Conservation (phyloP, 2,329 filamentous ascomycete genomes). For the Fusarium domesticum region DNA sequence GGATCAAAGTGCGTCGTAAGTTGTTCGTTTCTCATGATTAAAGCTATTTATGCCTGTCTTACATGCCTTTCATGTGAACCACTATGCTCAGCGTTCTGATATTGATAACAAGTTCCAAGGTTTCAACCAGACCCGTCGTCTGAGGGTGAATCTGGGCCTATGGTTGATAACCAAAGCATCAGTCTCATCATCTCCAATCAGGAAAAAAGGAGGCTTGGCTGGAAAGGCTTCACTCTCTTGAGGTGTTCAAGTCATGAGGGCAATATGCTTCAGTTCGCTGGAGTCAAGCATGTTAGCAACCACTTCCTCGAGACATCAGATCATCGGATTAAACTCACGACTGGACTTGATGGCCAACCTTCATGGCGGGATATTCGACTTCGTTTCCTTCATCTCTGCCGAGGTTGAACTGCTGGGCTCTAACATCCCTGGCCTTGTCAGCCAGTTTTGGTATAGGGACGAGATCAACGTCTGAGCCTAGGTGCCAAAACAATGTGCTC, state of each 20-base stretch:
- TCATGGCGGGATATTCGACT: conserved; percentile 49
- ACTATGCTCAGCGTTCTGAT: too few species aligned
- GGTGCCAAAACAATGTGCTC: conserved; percentile 60
- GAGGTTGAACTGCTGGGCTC: conserved; percentile 45
- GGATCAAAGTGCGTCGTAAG: too few species aligned
- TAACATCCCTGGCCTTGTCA: conserved; percentile 43
- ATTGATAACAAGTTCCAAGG: too few species aligned
- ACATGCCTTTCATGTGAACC: background rate
- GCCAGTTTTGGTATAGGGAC: conserved; percentile 48
- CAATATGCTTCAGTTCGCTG: conserved; percentile 53
- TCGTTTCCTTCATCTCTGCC: conserved; percentile 54
- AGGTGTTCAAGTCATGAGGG: conserved; percentile 44
- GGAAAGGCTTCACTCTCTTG: too few species aligned
- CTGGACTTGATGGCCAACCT: conserved; percentile 59
- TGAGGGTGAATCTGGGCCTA: too few species aligned
- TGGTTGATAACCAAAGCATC: too few species aligned
- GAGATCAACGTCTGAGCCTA: conserved; percentile 55
- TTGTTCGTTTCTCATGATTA: background rate
- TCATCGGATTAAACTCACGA: conserved; percentile 41
- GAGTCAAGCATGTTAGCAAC: conserved; percentile 11
- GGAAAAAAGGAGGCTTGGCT: too few species aligned
- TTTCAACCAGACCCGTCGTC: too few species aligned
- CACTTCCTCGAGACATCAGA: background rate
- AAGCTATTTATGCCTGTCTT: background rate
- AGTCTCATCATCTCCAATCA: too few species aligned